Evolutionary conservation across 1,139 yeast species (phyloP).

Genomic region (Saccharomyces uvarum): DNA sequence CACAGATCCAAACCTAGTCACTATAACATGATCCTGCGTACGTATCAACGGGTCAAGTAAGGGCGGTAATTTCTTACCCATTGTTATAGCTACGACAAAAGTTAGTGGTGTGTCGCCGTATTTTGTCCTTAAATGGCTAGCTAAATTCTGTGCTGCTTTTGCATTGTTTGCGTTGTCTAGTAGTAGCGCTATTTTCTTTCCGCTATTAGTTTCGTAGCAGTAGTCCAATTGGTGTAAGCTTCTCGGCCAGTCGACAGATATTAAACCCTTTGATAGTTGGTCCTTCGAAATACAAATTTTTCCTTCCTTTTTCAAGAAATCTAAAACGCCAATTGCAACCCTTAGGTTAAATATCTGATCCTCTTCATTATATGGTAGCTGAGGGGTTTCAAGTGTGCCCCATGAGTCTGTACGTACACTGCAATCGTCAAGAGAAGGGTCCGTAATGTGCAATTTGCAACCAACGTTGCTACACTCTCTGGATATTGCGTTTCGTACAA

Average conservation of each 20-base stretch:
- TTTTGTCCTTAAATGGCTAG: constrained; percentile 35
- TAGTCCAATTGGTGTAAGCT: constrained; percentile 43
- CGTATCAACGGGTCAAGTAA: constrained; percentile 47
- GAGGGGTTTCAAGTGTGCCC: constrained; percentile 17
- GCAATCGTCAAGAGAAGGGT: constrained; percentile 16
- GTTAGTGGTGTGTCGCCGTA: constrained; percentile 38
- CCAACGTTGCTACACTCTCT: constrained; percentile 14
- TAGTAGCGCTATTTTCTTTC: constrained; percentile 36
- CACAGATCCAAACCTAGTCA: constrained; percentile 58
- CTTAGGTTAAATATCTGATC: constrained; percentile 61
- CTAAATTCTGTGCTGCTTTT: constrained; percentile 68
- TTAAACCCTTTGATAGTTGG: constrained; percentile 44
- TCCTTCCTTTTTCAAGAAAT: constrained; percentile 25
- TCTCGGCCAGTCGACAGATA: constrained; percentile 51
- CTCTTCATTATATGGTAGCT: constrained; percentile 49
- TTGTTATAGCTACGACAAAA: constrained; percentile 66
- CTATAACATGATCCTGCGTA: constrained; percentile 48
- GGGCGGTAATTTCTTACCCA: constrained; percentile 54
- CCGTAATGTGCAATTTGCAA: constrained; percentile 21
- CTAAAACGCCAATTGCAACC: constrained; percentile 56
- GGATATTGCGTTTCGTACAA: not conserved
- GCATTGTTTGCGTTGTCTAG: constrained; percentile 91
- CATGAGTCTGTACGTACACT: constrained; percentile 32
- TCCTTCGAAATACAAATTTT: constrained; percentile 25
- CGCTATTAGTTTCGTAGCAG: constrained; percentile 12